Percentiles rank a stretch among this genome's conserved stretches.
Evolutionary conservation across 2,329 filamentous ascomycete species (phyloP).

Genomic region (Exophiala spinifera): DNA sequence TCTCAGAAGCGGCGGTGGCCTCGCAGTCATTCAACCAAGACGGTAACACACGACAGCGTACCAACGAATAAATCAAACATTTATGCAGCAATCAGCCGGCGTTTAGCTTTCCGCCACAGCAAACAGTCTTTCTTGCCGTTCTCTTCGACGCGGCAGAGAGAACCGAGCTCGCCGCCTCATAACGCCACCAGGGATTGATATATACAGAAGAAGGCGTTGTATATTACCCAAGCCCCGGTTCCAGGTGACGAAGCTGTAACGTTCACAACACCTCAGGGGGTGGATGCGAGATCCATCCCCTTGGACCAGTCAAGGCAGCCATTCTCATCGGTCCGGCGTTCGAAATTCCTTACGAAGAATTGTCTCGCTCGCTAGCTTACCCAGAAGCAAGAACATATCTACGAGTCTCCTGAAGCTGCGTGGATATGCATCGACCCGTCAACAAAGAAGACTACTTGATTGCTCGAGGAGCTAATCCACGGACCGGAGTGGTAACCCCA

Average conservation of each 20-base stretch:
- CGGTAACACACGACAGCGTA: background rate
- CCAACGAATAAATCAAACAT: no score
- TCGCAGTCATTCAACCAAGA: background rate
- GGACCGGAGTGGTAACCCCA: slow-evolving; percentile 39
- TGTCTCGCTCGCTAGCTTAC: no score
- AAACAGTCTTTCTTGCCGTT: background rate
- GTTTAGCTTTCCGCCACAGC: background rate
- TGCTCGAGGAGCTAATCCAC: slow-evolving; percentile 35
- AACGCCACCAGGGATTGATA: background rate
- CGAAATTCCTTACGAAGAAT: background rate
- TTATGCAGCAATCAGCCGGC: no score
- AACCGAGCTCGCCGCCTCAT: background rate
- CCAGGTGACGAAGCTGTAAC: background rate
- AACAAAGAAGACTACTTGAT: slow-evolving; percentile 37
- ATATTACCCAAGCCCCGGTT: no score
- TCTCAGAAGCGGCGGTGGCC: background rate
- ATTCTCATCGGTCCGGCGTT: slow-evolving; percentile 4
- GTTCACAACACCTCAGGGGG: slow-evolving; percentile 9
- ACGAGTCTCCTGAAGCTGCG: background rate
- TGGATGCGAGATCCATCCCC: slow-evolving; percentile 20
- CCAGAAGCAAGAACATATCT: background rate
- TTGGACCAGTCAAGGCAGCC: slow-evolving; percentile 10
- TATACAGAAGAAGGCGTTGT: background rate
- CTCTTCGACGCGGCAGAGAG: background rate
- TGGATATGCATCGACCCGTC: slow-evolving; percentile 20